phyloP scores from a whole-genome alignment of 352 stramenopile genomes.

The Globisporangium spinosum region DNA sequence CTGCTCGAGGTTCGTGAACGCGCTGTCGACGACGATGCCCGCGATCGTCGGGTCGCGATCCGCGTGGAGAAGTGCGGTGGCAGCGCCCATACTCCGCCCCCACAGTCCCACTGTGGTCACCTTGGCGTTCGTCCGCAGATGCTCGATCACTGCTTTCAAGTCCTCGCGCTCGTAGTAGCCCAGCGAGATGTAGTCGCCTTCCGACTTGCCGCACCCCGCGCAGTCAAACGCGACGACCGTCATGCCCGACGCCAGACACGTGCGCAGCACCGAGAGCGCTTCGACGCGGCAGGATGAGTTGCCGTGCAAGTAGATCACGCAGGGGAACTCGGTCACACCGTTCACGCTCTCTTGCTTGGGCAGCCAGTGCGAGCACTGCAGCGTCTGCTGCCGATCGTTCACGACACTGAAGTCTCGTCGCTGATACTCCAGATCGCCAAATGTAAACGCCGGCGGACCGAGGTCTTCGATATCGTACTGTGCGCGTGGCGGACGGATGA shows the following conservation, averaged over 20 bases:
- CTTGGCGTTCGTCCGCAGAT: conserved; percentile 89
- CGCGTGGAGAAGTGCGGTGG: conserved; percentile 96
- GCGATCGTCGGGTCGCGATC: conserved; percentile 96
- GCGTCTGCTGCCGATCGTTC: conserved; percentile 72
- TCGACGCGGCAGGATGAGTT: conserved; percentile 96
- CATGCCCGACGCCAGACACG: conserved; percentile 90
- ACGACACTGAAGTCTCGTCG: conserved; percentile 90
- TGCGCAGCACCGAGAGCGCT: conserved; percentile 88
- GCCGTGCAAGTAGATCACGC: conserved; percentile 97
- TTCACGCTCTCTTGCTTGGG: conserved; percentile 41
- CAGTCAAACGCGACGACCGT: conserved; percentile 97
- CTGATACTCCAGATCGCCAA: conserved; percentile 83
- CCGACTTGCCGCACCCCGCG: conserved; percentile 92
- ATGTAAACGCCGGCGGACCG: conserved; percentile 89
- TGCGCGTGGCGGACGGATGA: conserved; percentile 94
- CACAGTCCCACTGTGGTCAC: conserved; percentile 96
- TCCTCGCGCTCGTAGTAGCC: conserved; percentile 95
- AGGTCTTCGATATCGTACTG: conserved; percentile 90
- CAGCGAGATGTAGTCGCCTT: conserved; percentile 97
- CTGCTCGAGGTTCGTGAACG: conserved; percentile 95
- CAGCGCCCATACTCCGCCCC: conserved; percentile 97
- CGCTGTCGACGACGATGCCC: conserved; percentile 96
- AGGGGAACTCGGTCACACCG: conserved; percentile 54
- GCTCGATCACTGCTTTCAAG: conserved; percentile 87
- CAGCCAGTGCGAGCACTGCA: conserved; percentile 96